Evolutionary conservation across 208 protist species (phyloP).

Genomic region (Trypanosoma lewisi): DNA sequence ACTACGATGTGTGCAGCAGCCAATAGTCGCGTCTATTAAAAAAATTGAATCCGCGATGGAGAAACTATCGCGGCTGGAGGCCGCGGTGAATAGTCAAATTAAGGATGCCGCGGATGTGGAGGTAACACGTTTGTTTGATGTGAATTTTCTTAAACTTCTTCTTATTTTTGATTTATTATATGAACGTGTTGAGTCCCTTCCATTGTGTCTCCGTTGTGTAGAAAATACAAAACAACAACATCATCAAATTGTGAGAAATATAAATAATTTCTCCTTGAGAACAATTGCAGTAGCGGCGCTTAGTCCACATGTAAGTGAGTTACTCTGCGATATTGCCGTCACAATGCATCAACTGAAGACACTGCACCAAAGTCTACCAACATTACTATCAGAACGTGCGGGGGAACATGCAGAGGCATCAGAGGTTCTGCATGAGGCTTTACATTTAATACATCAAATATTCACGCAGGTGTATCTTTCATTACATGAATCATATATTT

Average conservation of each 20-base stretch:
- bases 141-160: conserved; percentile 43
- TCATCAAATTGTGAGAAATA: background rate
- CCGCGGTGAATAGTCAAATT: conserved; percentile 41
- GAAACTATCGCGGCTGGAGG: conserved; percentile 36
- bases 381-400: conserved; percentile 16
- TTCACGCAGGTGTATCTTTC: conserved; percentile 24
- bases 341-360: conserved; percentile 26
- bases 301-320: conserved; percentile 14
- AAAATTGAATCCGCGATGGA: conserved; percentile 38
- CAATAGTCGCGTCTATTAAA: conserved; percentile 46
- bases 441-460: conserved; percentile 13
- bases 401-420: conserved; percentile 29
- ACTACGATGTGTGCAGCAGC: conserved; percentile 60
- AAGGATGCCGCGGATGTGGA: conserved; percentile 50
- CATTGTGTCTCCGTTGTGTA: background rate
- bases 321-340: conserved; percentile 11
- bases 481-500: conserved; percentile 23
- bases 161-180: conserved; percentile 65
- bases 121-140: conserved; percentile 61
- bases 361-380: conserved; percentile 13
- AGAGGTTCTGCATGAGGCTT: conserved; percentile 3
- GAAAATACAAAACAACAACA: conserved; percentile 6
- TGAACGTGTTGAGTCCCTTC: conserved; percentile 40
- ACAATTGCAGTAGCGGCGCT: background rate
- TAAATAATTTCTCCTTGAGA: background rate